These are phyloP conservation scores for Aureobasidium sp. DNA, from an alignment of 2,329 filamentous ascomycete species.

Conservation along the genomic window DNA sequence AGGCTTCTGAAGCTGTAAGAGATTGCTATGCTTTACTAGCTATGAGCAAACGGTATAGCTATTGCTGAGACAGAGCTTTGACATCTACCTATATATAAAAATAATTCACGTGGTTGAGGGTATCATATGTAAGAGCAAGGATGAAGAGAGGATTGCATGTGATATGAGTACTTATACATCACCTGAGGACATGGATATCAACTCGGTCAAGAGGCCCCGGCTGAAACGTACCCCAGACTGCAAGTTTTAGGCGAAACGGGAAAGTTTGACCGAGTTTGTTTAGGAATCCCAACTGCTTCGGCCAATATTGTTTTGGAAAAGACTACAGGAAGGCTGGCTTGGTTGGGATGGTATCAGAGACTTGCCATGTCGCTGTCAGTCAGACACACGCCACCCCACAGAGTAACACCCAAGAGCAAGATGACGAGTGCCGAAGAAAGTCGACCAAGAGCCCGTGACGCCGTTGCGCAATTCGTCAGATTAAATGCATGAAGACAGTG, in stretches of 20 bases:
- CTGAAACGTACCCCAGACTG: neutral
- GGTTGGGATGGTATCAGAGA: neutral
- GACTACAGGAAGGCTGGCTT: neutral
- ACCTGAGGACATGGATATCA: too few species aligned
- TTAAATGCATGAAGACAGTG: conserved; percentile 9
- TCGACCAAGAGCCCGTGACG: conserved; percentile 1
- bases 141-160: neutral
- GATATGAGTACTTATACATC: too few species aligned
- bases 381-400: neutral
- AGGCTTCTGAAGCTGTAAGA: too few species aligned
- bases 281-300: neutral
- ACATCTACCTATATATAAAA: too few species aligned
- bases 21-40: too few species aligned
- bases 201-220: neutral
- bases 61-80: too few species aligned
- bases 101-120: too few species aligned
- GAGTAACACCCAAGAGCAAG: neutral
- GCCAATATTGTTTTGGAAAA: neutral
- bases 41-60: too few species aligned
- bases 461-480: conserved; percentile 8
- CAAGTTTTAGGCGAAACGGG: neutral
- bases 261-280: conserved; percentile 6
- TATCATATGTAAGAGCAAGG: too few species aligned
- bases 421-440: neutral
- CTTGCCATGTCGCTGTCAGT: neutral